A percentile compares a stretch with the other conserved stretches of the same genome.
Conservation (phyloP, 495 filamentous ascomycete genomes). For the Antarctomyces pellizariae region DNA sequence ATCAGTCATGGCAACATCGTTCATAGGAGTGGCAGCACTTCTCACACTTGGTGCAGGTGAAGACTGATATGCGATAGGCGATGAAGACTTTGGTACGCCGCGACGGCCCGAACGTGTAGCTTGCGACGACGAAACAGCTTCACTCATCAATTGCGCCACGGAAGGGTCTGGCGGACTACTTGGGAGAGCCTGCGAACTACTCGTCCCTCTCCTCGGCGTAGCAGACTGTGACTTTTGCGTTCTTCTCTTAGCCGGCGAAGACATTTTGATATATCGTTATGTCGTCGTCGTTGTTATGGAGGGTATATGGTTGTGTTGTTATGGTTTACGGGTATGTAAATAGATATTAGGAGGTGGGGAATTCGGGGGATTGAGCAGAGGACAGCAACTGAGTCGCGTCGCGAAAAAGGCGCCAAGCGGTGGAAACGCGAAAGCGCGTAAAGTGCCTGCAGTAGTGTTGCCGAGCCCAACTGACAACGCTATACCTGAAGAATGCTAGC, state of each 20-base stretch:
- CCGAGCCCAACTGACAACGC: slow-evolving; percentile 5
- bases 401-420: not conserved
- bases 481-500: no score
- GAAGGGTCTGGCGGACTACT: slow-evolving; percentile 27
- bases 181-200: slow-evolving; percentile 22
- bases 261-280: no score
- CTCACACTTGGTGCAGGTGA: slow-evolving; percentile 35
- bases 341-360: no score
- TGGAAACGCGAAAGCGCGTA: slow-evolving; percentile 5
- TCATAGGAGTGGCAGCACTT: slow-evolving; percentile 24
- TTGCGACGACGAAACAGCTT: slow-evolving; percentile 22
- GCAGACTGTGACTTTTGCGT: slow-evolving; percentile 30
- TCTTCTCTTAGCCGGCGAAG: slow-evolving; percentile 29
- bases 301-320: no score
- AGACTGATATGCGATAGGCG: slow-evolving; percentile 64
- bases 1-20: slow-evolving; percentile 28
- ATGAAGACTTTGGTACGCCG: slow-evolving; percentile 30
- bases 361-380: no score
- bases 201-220: slow-evolving; percentile 27
- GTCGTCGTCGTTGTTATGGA: no score
- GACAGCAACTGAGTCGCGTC: no score
- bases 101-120: slow-evolving; percentile 18
- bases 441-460: slow-evolving; percentile 7
- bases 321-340: no score
- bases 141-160: slow-evolving; percentile 21